Evolutionary conservation across 202 grass and related monocot species (phyloP), one percentile per base, ranked within the genome.

Genomic region (Bolboschoenoplectus hybrid): DNA sequence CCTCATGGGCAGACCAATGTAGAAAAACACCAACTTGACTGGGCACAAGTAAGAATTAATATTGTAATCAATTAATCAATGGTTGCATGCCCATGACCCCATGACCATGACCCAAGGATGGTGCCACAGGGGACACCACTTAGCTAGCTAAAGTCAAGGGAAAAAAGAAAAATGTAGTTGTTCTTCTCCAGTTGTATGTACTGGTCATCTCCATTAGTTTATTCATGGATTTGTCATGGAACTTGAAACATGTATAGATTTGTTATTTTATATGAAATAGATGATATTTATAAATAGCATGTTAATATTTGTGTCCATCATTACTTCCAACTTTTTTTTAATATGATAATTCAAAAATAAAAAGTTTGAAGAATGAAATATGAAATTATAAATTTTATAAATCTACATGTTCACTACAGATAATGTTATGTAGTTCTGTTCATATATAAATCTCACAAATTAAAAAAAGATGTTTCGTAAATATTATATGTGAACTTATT

Each of bases 11-110:
- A 82, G 41, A 65, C 41, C 46, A 82, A 38, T 67, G 58, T 46
- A 82, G 63, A 82, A 63, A 26, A 82, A 82, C 39, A 65, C 80
- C 56, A 66, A 79, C 63, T 46, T 82, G 60, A 63, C 63, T 64
- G 9, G 16, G 17, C n/a, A 7, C 14, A 67, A 82, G 57, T 82
- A 82, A 82, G 58, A 82, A 82, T 67, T 26, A 26, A 26, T 26
- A 26, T 26, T 26, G 26, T 26, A 26, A 26, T 26, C 49, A 36
- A 63, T 6, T 67, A 61, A 52, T 67, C 20, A 83, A 83, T 63
- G 44, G 41, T 83, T 62, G n/a, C 62, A 83, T 83, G 46, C 81
- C 81, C 80, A 82, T 66, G 46, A 61, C 81, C 81, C 81, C 80
- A 82, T 66, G 46, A 61, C 81, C 80, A 82, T 66, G 80, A 82